Evolutionary conservation across 768 basidiomycete species (phyloP).

Genomic region (Pleurotus pulmonarius): DNA sequence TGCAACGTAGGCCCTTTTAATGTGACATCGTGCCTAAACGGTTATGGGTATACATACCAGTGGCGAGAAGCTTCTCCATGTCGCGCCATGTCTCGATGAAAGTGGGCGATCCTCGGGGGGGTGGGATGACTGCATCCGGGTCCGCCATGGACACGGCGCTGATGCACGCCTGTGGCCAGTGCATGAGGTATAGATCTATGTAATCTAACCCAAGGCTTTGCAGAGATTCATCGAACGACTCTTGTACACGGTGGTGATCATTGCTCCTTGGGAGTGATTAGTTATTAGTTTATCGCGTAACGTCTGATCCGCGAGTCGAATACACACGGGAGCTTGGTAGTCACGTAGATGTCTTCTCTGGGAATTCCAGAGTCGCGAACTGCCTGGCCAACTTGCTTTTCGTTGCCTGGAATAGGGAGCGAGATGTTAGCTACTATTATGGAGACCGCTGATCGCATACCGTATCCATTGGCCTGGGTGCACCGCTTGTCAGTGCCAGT

Average conservation of each 20-base stretch:
- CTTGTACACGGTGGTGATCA: conserved; percentile 27
- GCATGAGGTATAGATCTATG: conserved; percentile 46
- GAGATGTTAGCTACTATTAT: too few species aligned
- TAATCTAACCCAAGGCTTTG: conserved; percentile 33
- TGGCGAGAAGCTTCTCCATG: conserved; percentile 26
- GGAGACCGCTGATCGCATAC: not conserved
- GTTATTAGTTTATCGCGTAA: not conserved
- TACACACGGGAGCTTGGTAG: conserved; percentile 5
- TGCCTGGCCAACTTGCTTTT: conserved; percentile 40
- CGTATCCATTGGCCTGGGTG: conserved; percentile 24
- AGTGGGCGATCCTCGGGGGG: conserved; percentile 21
- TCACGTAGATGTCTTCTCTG: conserved; percentile 41
- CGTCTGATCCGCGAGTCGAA: not conserved
- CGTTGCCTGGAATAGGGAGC: conserved; percentile 27
- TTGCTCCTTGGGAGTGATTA: conserved; percentile 9
- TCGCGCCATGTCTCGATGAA: conserved; percentile 25
- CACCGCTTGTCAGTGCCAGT: not conserved
- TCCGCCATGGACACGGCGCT: conserved; percentile 4
- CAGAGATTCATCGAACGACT: conserved; percentile 33
- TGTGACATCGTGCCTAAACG: not conserved
- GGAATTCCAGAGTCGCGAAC: conserved; percentile 43
- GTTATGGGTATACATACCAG: conserved; percentile 14
- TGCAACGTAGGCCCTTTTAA: not conserved
- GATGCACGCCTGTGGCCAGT: conserved; percentile 12
- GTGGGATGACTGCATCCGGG: conserved; percentile 2